These are phyloP conservation scores for Hemileccinum impolitum DNA, from an alignment of 768 basidiomycete genomes.

Conservation along the genomic window DNA sequence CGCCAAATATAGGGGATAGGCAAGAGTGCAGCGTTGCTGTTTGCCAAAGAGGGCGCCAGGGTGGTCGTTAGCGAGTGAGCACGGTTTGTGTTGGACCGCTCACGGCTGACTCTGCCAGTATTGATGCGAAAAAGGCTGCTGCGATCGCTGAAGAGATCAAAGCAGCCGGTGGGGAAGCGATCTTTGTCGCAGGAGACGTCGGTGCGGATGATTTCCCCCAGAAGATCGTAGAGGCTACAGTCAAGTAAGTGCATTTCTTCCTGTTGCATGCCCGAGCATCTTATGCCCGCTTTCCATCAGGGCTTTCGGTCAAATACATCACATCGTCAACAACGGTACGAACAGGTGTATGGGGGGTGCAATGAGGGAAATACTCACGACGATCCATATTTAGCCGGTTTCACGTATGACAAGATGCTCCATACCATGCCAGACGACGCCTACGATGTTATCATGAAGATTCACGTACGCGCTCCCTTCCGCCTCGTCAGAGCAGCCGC, in stretches of 20 bases:
- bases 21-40: conserved; percentile 66
- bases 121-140: conserved; percentile 68
- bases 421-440: conserved; percentile 83
- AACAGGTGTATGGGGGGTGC: not conserved
- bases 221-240: conserved; percentile 69
- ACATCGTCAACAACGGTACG: conserved; percentile 78
- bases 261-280: not conserved
- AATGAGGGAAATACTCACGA: not conserved
- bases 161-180: conserved; percentile 65
- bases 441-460: conserved; percentile 77
- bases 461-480: conserved; percentile 86
- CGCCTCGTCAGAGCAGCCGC: conserved; percentile 80
- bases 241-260: conserved; percentile 54
- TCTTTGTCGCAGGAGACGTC: conserved; percentile 77
- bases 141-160: conserved; percentile 72
- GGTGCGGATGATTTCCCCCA: conserved; percentile 81
- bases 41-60: conserved; percentile 83
- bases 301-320: conserved; percentile 81
- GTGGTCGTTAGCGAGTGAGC: conserved; percentile 80
- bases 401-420: conserved; percentile 85
- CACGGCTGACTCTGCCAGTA: conserved; percentile 38
- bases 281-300: conserved; percentile 32
- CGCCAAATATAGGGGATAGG: conserved; percentile 64
- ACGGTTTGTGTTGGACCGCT: not conserved
- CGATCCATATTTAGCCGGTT: conserved; percentile 46